These are phyloP conservation scores for Penicillium sp. DNA, from an alignment of 2,329 filamentous ascomycete species.

Conservation along the genomic window DNA sequence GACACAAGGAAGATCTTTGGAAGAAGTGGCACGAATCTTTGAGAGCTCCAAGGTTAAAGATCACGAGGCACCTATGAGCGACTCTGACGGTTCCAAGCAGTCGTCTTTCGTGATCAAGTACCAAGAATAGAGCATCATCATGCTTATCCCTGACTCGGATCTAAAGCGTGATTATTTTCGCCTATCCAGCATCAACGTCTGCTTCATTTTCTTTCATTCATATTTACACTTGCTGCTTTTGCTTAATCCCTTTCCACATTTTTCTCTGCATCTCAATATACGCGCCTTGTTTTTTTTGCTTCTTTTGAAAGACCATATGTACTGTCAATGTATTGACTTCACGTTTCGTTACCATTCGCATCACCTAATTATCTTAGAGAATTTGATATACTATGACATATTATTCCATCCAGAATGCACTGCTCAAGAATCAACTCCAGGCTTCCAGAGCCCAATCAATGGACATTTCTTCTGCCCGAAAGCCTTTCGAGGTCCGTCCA, in stretches of 20 bases:
- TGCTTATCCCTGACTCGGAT: slow-evolving; percentile 14
- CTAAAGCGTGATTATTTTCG: slow-evolving; percentile 3
- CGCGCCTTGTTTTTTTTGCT: not conserved
- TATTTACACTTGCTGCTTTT: slow-evolving; percentile 2
- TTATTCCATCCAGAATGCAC: not conserved
- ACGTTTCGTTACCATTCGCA: not conserved
- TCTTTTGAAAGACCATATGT: not conserved
- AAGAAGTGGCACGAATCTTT: slow-evolving; percentile 26
- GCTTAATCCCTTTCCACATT: not conserved
- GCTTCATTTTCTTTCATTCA: not conserved
- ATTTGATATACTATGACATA: not conserved
- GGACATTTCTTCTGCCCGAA: not conserved
- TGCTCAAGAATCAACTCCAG: not conserved
- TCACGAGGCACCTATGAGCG: slow-evolving; percentile 7
- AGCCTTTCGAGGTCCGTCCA: too few relatives aligned
- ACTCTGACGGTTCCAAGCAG: slow-evolving; percentile 22
- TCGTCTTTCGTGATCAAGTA: slow-evolving; percentile 19
- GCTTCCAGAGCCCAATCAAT: not conserved
- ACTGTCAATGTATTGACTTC: not conserved
- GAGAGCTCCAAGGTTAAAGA: slow-evolving; percentile 17
- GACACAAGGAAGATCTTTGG: slow-evolving; percentile 28
- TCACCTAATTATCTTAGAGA: not conserved
- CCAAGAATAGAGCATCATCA: slow-evolving; percentile 16
- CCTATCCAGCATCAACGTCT: slow-evolving; percentile 10
- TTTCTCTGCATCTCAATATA: not conserved